A percentile compares a stretch with the other conserved stretches of the same genome.
phyloP scores from a whole-genome alignment of 1,284 basidiomycete species.

The Boletus smithii region DNA sequence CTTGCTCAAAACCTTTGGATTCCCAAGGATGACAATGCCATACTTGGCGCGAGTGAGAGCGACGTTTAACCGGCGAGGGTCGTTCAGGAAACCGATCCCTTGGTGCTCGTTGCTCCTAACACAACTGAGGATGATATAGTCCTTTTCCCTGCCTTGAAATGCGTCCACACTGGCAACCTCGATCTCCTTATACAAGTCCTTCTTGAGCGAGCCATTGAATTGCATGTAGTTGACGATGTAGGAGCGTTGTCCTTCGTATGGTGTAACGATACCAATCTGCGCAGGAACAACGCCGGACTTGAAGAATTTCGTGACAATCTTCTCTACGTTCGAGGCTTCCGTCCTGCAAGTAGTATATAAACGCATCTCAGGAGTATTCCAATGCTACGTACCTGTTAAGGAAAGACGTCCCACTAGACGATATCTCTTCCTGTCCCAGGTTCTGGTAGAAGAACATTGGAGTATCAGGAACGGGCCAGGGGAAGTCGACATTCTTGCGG shows the following conservation, averaged over 20 bases:
- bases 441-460: constrained; percentile 99
- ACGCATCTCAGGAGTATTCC: constrained; percentile 1
- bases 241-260: constrained; percentile 98
- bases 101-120: constrained; percentile 99
- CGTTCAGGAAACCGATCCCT: constrained; percentile 98
- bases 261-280: constrained; percentile 98
- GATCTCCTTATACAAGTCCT: constrained; percentile 98
- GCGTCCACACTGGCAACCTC: constrained; percentile 99
- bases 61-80: constrained; percentile 95
- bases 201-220: constrained; percentile 96
- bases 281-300: constrained; percentile 93
- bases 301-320: constrained; percentile 99
- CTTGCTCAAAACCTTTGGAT: constrained; percentile 98
- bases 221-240: constrained; percentile 99
- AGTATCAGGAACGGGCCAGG: constrained; percentile 96
- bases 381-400: constrained; percentile 68
- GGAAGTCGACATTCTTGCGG: constrained; percentile 97
- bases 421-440: constrained; percentile 98
- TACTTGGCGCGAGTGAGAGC: constrained; percentile 97
- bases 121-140: constrained; percentile 98
- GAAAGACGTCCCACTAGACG: constrained; percentile 97
- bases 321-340: constrained; percentile 98
- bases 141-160: constrained; percentile 99
- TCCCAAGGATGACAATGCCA: constrained; percentile 96
- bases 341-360: constrained; percentile 54